Conservation (phyloP, 2,329 filamentous ascomycete genomes). For the Fusarium camptoceras region DNA sequence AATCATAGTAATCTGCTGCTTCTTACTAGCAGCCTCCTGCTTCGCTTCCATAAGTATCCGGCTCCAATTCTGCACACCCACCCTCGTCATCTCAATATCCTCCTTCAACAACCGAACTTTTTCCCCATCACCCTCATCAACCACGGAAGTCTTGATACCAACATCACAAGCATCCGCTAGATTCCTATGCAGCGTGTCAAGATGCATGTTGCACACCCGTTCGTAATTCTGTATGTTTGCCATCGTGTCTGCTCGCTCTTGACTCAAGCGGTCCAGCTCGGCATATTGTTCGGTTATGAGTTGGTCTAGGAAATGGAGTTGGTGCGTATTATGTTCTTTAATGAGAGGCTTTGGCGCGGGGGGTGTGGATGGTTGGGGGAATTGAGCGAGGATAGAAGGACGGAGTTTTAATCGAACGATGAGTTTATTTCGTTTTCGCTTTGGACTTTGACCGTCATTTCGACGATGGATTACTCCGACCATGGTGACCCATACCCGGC, state of each 20-base stretch:
- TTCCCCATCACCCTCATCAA: background rate
- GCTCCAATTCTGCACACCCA: background rate
- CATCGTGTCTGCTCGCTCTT: background rate
- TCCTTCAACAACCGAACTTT: background rate
- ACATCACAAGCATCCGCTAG: conserved; percentile 1
- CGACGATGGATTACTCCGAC: background rate
- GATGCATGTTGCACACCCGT: background rate
- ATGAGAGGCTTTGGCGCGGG: background rate
- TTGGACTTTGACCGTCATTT: background rate
- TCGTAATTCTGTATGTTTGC: background rate
- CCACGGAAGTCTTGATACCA: background rate
- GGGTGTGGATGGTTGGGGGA: background rate
- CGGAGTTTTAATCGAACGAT: background rate
- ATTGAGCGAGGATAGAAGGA: conserved; percentile 1
- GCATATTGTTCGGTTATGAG: background rate
- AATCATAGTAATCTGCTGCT: background rate
- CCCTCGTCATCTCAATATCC: background rate
- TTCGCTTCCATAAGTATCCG: background rate
- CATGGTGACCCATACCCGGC: background rate
- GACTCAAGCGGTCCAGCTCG: background rate
- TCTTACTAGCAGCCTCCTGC: background rate
- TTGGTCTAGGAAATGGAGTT: background rate
- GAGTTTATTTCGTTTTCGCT: conserved; percentile 1
- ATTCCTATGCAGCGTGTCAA: background rate
- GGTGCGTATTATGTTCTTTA: background rate